These are phyloP conservation scores for Thermomucor indicae-seudaticae DNA, from an alignment of 371 early-diverging fungal species.

Conservation along the genomic window DNA sequence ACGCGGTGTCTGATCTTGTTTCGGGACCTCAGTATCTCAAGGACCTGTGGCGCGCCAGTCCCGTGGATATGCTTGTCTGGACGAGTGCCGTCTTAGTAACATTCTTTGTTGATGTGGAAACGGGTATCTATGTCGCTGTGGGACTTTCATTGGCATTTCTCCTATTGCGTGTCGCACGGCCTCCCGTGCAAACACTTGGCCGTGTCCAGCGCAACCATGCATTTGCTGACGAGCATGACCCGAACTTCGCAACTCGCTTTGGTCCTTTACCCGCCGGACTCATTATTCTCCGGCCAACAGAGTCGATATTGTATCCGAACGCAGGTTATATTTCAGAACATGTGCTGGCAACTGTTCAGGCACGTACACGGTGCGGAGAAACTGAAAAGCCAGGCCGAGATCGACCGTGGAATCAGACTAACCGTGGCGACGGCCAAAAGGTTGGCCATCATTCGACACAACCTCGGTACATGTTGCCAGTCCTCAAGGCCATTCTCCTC, in stretches of 20 bases:
- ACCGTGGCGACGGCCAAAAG: neutral
- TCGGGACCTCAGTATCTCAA: conserved; percentile 27
- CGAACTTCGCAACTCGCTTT: conserved; percentile 2
- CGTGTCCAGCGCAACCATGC: conserved; percentile 12
- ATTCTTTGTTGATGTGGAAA: conserved; percentile 64
- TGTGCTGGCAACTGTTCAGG: conserved; percentile 4
- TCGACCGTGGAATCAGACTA: conserved; percentile 7
- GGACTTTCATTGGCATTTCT: conserved; percentile 61
- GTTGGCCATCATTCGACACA: no score
- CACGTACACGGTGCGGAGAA: neutral
- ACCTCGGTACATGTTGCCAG: conserved; percentile 27
- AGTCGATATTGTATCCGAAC: conserved; percentile 18
- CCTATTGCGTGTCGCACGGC: conserved; percentile 67
- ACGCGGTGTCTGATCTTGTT: conserved; percentile 60
- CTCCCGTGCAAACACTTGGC: conserved; percentile 43
- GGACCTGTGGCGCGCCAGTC: conserved; percentile 34
- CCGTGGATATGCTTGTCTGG: conserved; percentile 49
- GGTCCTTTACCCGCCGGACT: conserved; percentile 10
- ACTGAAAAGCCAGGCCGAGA: neutral
- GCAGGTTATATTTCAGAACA: conserved; percentile 13
- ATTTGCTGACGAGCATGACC: conserved; percentile 10
- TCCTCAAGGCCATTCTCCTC: conserved; percentile 66
- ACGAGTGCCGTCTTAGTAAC: conserved; percentile 55
- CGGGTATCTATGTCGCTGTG: conserved; percentile 64
- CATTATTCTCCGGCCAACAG: conserved; percentile 9